Base-by-base conservation (phyloP, 2,329 filamentous ascomycete genomes). In the Biscogniauxia marginata region DNA sequence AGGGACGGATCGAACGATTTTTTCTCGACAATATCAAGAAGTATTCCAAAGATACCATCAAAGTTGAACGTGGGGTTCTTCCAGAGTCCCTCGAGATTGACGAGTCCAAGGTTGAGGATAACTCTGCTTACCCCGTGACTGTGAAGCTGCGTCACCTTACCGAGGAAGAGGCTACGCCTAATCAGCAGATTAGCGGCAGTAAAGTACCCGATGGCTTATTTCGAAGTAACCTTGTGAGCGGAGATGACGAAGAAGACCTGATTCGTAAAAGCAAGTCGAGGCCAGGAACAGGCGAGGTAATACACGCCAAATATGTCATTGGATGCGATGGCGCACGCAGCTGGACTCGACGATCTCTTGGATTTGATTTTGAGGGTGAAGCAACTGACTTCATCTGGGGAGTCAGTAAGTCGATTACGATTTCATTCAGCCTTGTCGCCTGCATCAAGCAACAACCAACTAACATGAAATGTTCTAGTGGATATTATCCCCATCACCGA, bases 1-100 rank as follows among this genome's bases (percentile, higher is more conserved):
- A 91, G 71, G 88, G 87, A 3, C 81, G 87, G 1, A 84, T 90
- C 57, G 88, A 91, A 66, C 75, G 79, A 1, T 87, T 86, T 67
- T 85, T 89, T 63, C 74, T 87, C 0, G 84, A 88, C 59, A 79
- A 81, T 47, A 82, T 88, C 51, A 77, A 79, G 59, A 72, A 82
- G 52, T 70, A 82, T 63, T 81, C 79, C 2, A 78, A 80, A 9
- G 67, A 68, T 45, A 57, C 62, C 16, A 79, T 86, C 48, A 66
- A 69, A 4, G 77, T 90, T 11, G 86, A 89, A 63, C 77, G 85
- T 3, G 81, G 80, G 0, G 79, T 87, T 1, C 70, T 88, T 7
- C 85, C 86, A 0, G 77, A 81, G 43, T 73, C 73, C 0, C 72
- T 89, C 2, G 67, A 76, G 1, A 79, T 88, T 30, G 81, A 87